Percentiles rank a stretch among this genome's conserved stretches.
Evolutionary conservation across 2,329 filamentous ascomycete genomes (phyloP).

Genomic region (Periglandula ipomoeae): DNA sequence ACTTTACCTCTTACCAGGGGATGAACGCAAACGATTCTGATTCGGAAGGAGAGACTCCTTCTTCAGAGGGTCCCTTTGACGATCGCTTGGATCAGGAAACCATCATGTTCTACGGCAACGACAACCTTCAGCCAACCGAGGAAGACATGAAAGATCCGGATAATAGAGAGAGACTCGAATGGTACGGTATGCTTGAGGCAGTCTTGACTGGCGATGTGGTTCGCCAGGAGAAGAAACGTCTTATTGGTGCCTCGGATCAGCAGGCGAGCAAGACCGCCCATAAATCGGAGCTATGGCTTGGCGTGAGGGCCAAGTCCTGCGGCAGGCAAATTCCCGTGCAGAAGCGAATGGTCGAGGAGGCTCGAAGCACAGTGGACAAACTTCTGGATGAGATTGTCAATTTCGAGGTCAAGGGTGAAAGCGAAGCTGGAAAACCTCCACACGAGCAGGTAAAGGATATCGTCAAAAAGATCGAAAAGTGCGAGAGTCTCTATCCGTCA

Average conservation of each 20-base stretch:
- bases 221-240: constrained; percentile 90
- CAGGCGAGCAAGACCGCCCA: constrained; percentile 54
- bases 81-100: constrained; percentile 87
- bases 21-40: constrained; percentile 68
- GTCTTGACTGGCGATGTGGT: constrained; percentile 95
- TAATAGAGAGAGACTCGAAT: constrained; percentile 86
- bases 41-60: constrained; percentile 83
- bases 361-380: constrained; percentile 61
- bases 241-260: constrained; percentile 67
- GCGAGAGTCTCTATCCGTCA: constrained; percentile 78
- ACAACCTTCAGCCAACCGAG: constrained; percentile 77
- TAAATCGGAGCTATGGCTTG: constrained; percentile 78
- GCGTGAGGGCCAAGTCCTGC: constrained; percentile 72
- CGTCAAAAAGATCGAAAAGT: constrained; percentile 82
- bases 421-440: constrained; percentile 80
- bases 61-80: constrained; percentile 74
- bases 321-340: constrained; percentile 80
- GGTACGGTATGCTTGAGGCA: constrained; percentile 96
- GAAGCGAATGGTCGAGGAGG: constrained; percentile 79
- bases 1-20: constrained; percentile 59
- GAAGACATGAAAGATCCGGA: constrained; percentile 84
- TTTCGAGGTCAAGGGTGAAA: constrained; percentile 90
- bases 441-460: constrained; percentile 84
- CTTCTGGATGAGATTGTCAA: constrained; percentile 80
- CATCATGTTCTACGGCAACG: constrained; percentile 84